Evolutionary conservation across 108 stramenopile genomes (phyloP).

Genomic region (Craspedostauros australis): DNA sequence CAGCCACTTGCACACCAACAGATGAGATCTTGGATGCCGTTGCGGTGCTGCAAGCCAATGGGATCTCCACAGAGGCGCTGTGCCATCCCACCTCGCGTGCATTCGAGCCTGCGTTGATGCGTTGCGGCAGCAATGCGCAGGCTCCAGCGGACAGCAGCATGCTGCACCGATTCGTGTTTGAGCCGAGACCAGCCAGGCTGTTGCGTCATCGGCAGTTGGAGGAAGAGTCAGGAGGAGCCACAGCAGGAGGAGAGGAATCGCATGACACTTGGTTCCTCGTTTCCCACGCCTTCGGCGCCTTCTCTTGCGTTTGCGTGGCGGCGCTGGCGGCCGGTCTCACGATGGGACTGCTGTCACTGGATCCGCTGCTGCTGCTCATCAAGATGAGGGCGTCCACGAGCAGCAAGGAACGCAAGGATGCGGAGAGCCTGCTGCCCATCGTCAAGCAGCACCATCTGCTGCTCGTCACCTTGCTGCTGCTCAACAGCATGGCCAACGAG

Average conservation of each 20-base stretch:
- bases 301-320: conserved; percentile 69
- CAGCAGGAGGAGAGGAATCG: conserved; percentile 3
- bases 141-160: too few relatives aligned
- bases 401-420: conserved; percentile 37
- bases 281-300: conserved; percentile 30
- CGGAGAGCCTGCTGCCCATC: conserved; percentile 53
- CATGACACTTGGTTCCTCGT: conserved; percentile 16
- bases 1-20: too few relatives aligned
- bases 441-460: conserved; percentile 83
- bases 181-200: too few relatives aligned
- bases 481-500: conserved; percentile 90
- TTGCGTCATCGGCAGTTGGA: too few relatives aligned
- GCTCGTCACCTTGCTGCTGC: conserved; percentile 89
- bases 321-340: conserved; percentile 92
- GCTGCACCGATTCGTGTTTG: too few relatives aligned
- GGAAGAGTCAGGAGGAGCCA: conserved; percentile 16
- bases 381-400: conserved; percentile 49
- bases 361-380: conserved; percentile 78
- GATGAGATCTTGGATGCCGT: too few relatives aligned
- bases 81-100: too few relatives aligned
- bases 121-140: too few relatives aligned
- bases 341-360: conserved; percentile 86
- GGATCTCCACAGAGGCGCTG: too few relatives aligned
- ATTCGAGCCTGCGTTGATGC: too few relatives aligned
- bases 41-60: too few relatives aligned